Base-by-base conservation (phyloP, 345 rosid genomes). In the Euphorbia tirucalli region DNA sequence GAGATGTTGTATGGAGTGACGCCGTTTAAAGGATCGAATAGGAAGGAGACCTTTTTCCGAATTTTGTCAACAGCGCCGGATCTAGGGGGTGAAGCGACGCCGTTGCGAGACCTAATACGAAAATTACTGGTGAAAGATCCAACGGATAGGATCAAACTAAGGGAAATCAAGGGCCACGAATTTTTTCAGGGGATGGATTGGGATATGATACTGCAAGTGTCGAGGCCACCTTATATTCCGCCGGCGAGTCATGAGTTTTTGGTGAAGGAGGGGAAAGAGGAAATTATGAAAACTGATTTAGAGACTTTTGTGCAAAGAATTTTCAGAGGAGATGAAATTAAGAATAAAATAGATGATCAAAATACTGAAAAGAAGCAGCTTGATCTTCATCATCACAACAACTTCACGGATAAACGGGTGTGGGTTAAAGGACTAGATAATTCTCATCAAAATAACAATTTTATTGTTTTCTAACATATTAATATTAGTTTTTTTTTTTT, bases 1-100 rank as follows among this genome's bases (percentile, higher is more conserved):
- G 98, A 94, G 83, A 94, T 94, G 98, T 65, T 94, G 71, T 90
- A 94, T 49, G 97, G 97, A 10, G 43, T 32, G 80, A 91, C 98
- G 65, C 97, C 98, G 75, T 93, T 91, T 70, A 85, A 69, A 7
- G 98, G 96, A 19, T 44, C 63, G 1, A 89, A 83, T 70, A 80
- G 92, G 68, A 92, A 87, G 71, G 97, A 89, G 27, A 90, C 98
- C 0, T 94, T 94, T 76, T 83, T 62, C 44, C 68, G 80, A 71
- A 85, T 94, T 24, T 67, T 94, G 16, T 62, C 89, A n/a, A 82
- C 78, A 66, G 60, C 80, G 54, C 81, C 96, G 9, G 86, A 87
- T 31, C 77, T 94, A 0, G 83, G 77, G 0, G 98, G 98, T 0
- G 95, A 94, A 72, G 13, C 88, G 78, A 90, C 97, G 73, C 64